Evolutionary conservation across 2,329 filamentous ascomycete species (phyloP), one percentile per base, ranked within the genome.

Genomic region (Parastagonospora nodorum): DNA sequence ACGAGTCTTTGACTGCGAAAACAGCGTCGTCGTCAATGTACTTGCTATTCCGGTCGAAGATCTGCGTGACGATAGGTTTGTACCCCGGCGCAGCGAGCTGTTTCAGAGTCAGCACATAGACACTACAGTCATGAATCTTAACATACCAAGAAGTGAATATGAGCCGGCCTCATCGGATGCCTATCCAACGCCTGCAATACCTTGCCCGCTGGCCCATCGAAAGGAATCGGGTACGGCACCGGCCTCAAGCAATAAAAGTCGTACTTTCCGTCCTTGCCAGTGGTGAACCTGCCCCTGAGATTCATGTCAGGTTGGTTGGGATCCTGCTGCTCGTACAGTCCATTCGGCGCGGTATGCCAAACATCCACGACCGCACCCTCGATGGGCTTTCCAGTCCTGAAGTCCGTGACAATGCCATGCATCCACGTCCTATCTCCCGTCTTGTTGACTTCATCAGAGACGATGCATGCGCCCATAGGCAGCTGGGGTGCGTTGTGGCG

Each of bases 311-410:
- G 78, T 74, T 92, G 88, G 1, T 82, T 74, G 0, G 81, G 76
- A 58, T 92, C 88, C 73, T 92, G 88, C 73, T 91, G 88, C 75
- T 91, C 88, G 50, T 79, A 79, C 48, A 77, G 52, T 10, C 82
- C 82, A 64, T 93, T 92, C 29, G 89, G 88, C 0, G 84, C 88
- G 0, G 88, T 88, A 67, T 92, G 86, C 89, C 90, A 94, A 45
- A 92, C 81, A 66, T 93, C 89, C 31, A 94, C 80, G 16, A 84
- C 79, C 1, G 88, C 88, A 51, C 80, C 80, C 14, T 81, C 78
- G 38, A 93, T 78, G 0, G 88, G 87, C 71, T 84, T 76, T 45
- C 85, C 84, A 0, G 87, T 89, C 29, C 66, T 71, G 42, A 82
- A 83, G 67, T 83, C 78, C 19, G 81, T 68, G 1, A 87, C 81